Evolutionary conservation across 257 asterid species (phyloP).

Genomic region (Eustoma russellianum): DNA sequence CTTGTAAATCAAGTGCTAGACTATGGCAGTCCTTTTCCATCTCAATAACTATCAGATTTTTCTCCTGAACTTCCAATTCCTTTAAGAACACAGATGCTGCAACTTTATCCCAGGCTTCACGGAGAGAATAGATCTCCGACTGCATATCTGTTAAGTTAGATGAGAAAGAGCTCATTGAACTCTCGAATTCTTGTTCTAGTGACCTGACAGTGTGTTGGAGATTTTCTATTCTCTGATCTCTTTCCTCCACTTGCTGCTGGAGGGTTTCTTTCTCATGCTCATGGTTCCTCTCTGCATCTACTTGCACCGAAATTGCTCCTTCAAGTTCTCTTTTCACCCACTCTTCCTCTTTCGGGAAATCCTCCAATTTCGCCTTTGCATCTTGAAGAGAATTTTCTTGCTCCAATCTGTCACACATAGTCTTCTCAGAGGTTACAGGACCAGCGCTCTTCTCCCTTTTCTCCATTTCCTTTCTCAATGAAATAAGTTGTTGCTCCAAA

Average conservation of each 20-base stretch:
- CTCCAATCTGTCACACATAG: neutral
- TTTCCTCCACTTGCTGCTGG: slow-evolving; percentile 57
- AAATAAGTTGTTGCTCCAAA: slow-evolving; percentile 44
- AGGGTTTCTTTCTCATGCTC: slow-evolving; percentile 33
- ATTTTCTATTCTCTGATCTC: slow-evolving; percentile 46
- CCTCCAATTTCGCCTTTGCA: neutral
- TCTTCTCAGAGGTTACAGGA: neutral
- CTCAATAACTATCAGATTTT: slow-evolving; percentile 19
- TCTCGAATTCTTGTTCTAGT: slow-evolving; percentile 64
- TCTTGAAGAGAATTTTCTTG: neutral
- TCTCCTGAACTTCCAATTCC: slow-evolving; percentile 22
- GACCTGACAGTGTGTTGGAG: slow-evolving; percentile 70
- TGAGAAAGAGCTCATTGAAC: slow-evolving; percentile 47
- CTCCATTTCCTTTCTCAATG: slow-evolving; percentile 17
- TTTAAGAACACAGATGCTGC: slow-evolving; percentile 26
- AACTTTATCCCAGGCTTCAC: slow-evolving; percentile 51
- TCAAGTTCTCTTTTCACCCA: slow-evolving; percentile 28
- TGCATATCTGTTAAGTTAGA: slow-evolving; percentile 50
- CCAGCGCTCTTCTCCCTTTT: neutral
- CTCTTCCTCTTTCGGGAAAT: slow-evolving; percentile 22
- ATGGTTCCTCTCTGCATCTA: slow-evolving; percentile 21
- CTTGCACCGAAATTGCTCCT: slow-evolving; percentile 25
- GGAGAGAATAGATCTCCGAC: slow-evolving; percentile 36
- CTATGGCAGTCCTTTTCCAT: slow-evolving; percentile 29
- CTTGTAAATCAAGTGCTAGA: slow-evolving; percentile 20